Evolutionary conservation across 352 stramenopile species (phyloP).

Genomic region (Phytophthora melonis): DNA sequence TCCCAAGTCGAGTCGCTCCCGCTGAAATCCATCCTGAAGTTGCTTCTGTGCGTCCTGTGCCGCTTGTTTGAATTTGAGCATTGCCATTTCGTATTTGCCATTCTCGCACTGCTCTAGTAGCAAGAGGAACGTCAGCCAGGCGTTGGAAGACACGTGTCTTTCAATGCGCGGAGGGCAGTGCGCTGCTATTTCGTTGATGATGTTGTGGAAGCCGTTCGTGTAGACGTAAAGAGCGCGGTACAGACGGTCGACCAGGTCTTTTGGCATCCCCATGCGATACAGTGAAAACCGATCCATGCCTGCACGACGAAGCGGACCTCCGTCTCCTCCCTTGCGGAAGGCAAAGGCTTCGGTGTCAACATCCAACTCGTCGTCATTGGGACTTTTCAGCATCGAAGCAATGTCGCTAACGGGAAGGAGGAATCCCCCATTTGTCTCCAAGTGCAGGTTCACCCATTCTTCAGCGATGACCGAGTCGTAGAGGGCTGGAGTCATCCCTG

Average conservation of each 20-base stretch:
- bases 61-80: slow-evolving; percentile 87
- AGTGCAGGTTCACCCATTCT: slow-evolving; percentile 82
- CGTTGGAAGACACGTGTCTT: slow-evolving; percentile 83
- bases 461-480: slow-evolving; percentile 80
- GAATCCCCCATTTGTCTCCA: slow-evolving; percentile 64
- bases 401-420: slow-evolving; percentile 65
- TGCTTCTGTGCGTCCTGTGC: slow-evolving; percentile 62
- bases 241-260: slow-evolving; percentile 78
- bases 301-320: slow-evolving; percentile 57
- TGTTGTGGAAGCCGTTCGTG: slow-evolving; percentile 86
- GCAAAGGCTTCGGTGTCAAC: slow-evolving; percentile 51
- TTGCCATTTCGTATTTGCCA: slow-evolving; percentile 87
- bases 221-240: slow-evolving; percentile 89
- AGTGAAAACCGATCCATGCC: slow-evolving; percentile 80
- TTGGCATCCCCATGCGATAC: slow-evolving; percentile 79
- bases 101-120: slow-evolving; percentile 84
- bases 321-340: slow-evolving; percentile 53
- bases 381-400: slow-evolving; percentile 43
- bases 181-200: slow-evolving; percentile 83
- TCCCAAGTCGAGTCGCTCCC: slow-evolving; percentile 50
- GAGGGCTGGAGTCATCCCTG: slow-evolving; percentile 44
- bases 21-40: slow-evolving; percentile 56
- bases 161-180: slow-evolving; percentile 71
- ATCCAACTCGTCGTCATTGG: slow-evolving; percentile 44
- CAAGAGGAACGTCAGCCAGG: slow-evolving; percentile 81